Base-by-base conservation (phyloP, 2,329 filamentous ascomycete species). In the Trichoderma oligosporum region DNA sequence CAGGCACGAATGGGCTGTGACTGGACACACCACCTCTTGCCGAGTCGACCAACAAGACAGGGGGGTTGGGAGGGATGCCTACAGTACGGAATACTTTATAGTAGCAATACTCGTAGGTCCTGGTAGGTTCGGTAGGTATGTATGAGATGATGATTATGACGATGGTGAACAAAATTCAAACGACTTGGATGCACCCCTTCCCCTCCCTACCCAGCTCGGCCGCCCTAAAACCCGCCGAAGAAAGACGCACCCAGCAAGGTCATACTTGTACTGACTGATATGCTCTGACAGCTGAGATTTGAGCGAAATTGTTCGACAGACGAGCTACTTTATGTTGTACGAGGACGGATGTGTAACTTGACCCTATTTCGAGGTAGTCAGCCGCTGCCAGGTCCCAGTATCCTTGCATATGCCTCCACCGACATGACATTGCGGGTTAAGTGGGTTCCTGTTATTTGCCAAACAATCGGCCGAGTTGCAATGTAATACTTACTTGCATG, bases 361-460 rank as follows among this genome's bases (percentile, higher is more conserved):
- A 33, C 29, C 36, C 49, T 44, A 35, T 35, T 33, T 58, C 41
- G 35, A 53, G 42, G 56, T 20, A 31, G 56, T 47, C 53, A 58
- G 46, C 56, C 56, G 48, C 56, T 58, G 56, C 56, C 56, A 58
- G 56, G 56, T 41, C 56, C 48, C 48, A 53, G 44, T n/a, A 41
- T 42, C 54, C 54, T 29, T 58, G 56, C 41, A 33, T 6, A 18
- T 11, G 16, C 53, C 56, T 18, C 56, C 56, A 46, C 48, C 41
- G 39, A 20, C 12, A 11, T 33, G 39, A 20, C 12, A 11, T 33
- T 27, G 56, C 38, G 41, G 56, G 38, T 29, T 52, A 39, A 51
- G 44, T 39, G 56, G 56, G 22, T 35, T 49, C 16, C 41, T 53
- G 24, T 47, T 39, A 41, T 53, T 47, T 58, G 56, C 48, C 48